Evolutionary conservation across 2,329 filamentous ascomycete species (phyloP).

Genomic region (Talaromyces funiculosus): DNA sequence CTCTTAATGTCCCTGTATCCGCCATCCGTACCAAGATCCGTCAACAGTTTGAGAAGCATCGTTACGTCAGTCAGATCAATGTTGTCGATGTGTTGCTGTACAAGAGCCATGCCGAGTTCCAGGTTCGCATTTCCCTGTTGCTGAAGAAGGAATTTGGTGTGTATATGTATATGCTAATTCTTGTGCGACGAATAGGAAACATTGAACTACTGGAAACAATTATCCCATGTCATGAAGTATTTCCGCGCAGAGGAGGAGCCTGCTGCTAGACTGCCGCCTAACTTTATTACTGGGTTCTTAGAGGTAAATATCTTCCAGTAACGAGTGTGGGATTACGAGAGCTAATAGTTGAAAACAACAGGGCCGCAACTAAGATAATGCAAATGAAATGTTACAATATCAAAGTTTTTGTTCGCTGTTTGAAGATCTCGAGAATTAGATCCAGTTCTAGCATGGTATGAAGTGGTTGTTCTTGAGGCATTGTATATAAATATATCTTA

Average conservation of each 20-base stretch:
- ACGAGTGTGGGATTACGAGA: background rate
- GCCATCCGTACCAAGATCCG: constrained; percentile 86
- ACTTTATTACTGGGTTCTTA: constrained; percentile 91
- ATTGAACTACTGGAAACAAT: constrained; percentile 98
- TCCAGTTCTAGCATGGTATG: constrained; percentile 12
- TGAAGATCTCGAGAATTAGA: constrained; percentile 14
- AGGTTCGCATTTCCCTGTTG: constrained; percentile 56
- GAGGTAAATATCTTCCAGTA: constrained; percentile 59
- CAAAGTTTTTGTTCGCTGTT: constrained; percentile 11
- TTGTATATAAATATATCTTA: constrained; percentile 8
- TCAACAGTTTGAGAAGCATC: constrained; percentile 93
- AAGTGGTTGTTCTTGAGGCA: background rate
- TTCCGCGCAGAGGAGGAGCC: constrained; percentile 83
- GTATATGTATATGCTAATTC: background rate
- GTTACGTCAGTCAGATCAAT: constrained; percentile 82
- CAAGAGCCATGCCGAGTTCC: constrained; percentile 88
- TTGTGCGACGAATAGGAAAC: constrained; percentile 62
- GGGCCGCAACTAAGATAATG: constrained; percentile 27
- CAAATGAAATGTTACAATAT: constrained; percentile 17
- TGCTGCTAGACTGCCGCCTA: constrained; percentile 69
- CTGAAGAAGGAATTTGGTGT: background rate
- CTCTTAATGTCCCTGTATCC: constrained; percentile 79
- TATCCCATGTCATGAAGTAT: constrained; percentile 92
- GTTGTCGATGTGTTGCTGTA: constrained; percentile 85
- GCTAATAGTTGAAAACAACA: background rate